These are phyloP conservation scores for Populus alba DNA, from an alignment of 345 rosid genomes.

Conservation along the genomic window DNA sequence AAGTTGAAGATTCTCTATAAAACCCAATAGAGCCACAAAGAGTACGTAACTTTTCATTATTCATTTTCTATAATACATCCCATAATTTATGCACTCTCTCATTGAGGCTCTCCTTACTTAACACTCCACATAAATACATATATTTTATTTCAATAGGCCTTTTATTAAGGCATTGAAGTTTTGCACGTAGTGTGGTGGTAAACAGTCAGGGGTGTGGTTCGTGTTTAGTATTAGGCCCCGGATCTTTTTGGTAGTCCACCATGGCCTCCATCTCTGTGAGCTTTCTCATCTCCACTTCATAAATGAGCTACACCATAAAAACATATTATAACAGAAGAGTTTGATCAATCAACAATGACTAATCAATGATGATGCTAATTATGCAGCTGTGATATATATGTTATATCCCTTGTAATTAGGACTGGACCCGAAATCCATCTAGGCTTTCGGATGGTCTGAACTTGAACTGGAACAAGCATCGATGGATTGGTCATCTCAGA, in stretches of 20 bases:
- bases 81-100: background rate
- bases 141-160: background rate
- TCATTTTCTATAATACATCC: background rate
- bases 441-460: background rate
- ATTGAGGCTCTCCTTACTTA: background rate
- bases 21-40: background rate
- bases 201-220: slow-evolving; percentile 6
- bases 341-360: background rate
- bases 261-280: background rate
- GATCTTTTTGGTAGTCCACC: slow-evolving; percentile 7
- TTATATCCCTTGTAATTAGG: too few species aligned
- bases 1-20: background rate
- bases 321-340: background rate
- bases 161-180: background rate
- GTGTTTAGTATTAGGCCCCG: slow-evolving; percentile 7
- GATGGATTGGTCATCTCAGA: background rate
- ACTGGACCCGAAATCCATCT: background rate
- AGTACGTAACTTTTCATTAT: background rate
- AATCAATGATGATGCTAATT: background rate
- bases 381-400: background rate
- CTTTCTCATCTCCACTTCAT: slow-evolving; percentile 7
- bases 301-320: background rate
- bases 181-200: background rate
- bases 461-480: background rate
- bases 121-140: background rate